Evolutionary conservation across 805 yeast species (phyloP), one percentile per base, ranked within the genome.

Genomic region (Zygoascus flipseniorum): DNA sequence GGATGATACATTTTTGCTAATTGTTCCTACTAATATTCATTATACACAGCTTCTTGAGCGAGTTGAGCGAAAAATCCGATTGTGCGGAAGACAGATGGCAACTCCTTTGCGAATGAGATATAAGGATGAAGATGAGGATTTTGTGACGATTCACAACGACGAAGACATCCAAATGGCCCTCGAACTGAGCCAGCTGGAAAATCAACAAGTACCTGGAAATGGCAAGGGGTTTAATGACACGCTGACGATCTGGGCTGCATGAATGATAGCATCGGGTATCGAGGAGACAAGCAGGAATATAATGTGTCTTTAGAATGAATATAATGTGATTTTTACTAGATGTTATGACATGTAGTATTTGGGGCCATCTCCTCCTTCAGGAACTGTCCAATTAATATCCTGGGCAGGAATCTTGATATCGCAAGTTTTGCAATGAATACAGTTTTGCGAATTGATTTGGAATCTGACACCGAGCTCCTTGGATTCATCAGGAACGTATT

Each of bases 281-380:
- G 8, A 13, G 39, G 8, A 35, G 16, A 35, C 39, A n/a, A 35
- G 39, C 13, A 35, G 39, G 16, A 13, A 35, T 43, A 16, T 50
- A 23, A 13, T 23, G 28, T 23, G n/a, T 8, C 23, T 26, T 44
- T 28, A 47, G 10, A 9, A 43, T 23, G 26, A 19, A 28, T 47
- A 48, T 32, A 5, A 37, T n/a, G 32, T 48, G 16, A 48, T 48
- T 11, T 48, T 20, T 48, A 9, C 37, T 14, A 32, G 3, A 28
- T 8, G 10, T 64, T 61, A 84, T 6, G 95, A 84, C 83, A 88
- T 80, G 68, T 84, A 83, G 68, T 93, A 93, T 69, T 93, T 93
- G 54, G 99, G 99, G 13, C 99, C 99, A 68, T 86, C 99, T 31
- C 98, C 97, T 56, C 99, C 98, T 73, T 93, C 98, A 8, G 99